A percentile compares a stretch with the other conserved stretches of the same genome.
Evolutionary conservation across 805 yeast genomes (phyloP).

Genomic region (Teunomyces stri): DNA sequence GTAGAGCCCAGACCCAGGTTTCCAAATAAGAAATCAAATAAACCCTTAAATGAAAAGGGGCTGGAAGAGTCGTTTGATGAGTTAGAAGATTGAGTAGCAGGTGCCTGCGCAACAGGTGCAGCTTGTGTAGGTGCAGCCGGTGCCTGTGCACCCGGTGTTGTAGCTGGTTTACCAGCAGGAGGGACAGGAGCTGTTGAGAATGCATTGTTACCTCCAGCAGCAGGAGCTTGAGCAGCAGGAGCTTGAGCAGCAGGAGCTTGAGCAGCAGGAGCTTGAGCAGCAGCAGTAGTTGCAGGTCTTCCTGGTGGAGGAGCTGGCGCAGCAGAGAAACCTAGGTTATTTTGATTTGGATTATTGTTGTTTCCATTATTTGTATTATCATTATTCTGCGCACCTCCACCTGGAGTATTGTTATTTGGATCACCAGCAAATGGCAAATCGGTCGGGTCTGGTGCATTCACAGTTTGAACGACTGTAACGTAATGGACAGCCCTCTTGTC

Average conservation of each 20-base stretch:
- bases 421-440: constrained; percentile 7
- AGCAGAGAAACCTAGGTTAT: constrained; percentile 4
- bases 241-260: constrained; percentile 16
- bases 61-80: constrained; percentile 23
- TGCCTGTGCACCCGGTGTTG: constrained; percentile 5
- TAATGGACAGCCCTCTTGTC: constrained; percentile 8
- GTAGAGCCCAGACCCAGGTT: neutral
- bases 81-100: constrained; percentile 10
- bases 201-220: neutral
- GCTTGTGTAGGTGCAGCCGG: constrained; percentile 3
- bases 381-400: neutral
- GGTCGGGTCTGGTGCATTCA: constrained; percentile 1
- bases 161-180: neutral
- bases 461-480: constrained; percentile 6
- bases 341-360: neutral
- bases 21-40: constrained; percentile 12
- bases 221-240: constrained; percentile 19
- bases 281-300: constrained; percentile 6
- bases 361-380: neutral
- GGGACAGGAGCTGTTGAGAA: neutral
- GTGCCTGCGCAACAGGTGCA: constrained; percentile 25
- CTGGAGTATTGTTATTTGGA: neutral
- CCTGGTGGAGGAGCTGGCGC: constrained; percentile 9
- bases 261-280: constrained; percentile 13
- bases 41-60: constrained; percentile 9